Evolutionary conservation across 805 yeast species (phyloP), one percentile per base, ranked within the genome.

Genomic region (Starmerella cellae): DNA sequence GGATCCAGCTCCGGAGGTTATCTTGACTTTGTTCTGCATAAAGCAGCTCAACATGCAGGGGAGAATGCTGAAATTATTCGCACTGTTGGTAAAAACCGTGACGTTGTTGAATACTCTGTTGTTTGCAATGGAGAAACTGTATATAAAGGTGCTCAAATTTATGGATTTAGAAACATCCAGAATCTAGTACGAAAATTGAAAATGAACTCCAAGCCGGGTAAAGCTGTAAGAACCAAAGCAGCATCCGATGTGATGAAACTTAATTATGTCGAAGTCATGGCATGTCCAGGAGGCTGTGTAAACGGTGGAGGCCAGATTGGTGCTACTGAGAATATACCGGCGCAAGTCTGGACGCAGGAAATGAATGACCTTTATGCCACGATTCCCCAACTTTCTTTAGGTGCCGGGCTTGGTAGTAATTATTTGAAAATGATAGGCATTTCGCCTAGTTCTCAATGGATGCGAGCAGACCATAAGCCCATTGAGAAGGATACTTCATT

Each of bases 241-340:
- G 64, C 51, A 1, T 77, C 76, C 0, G 87, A 82, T 45, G 80
- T 88, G 1, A 60, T 72, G 26, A 67, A 64, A 32, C 77, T 82
- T 52, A 91, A 83, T 48, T 82, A 80, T 52, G 82, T 88, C 5
- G 98, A 91, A 55, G 80, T 91, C 35, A 88, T 85, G 95, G 98
- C 98, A 1, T 91, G 98, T 60, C 98, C 98, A 5, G 85, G 83
- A 23, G 98, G 98, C 1, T 91, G 97, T 56, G 82, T 87, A 43
- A 91, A 88, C 55, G 98, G 98, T 10, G 97, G 98, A 19, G 98
- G 98, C 0, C 87, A 85, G 54, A 71, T 84, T 17, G 69, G 73
- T 4, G 67, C 60, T 11, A 62, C 62, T n/a, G 59, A 48, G 17
- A 54, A 44, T 27, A 45, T 53, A 14, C 51, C 53, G 13, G 38